These are phyloP conservation scores for Acer campestre DNA, from an alignment of 345 rosid species.

Conservation along the genomic window DNA sequence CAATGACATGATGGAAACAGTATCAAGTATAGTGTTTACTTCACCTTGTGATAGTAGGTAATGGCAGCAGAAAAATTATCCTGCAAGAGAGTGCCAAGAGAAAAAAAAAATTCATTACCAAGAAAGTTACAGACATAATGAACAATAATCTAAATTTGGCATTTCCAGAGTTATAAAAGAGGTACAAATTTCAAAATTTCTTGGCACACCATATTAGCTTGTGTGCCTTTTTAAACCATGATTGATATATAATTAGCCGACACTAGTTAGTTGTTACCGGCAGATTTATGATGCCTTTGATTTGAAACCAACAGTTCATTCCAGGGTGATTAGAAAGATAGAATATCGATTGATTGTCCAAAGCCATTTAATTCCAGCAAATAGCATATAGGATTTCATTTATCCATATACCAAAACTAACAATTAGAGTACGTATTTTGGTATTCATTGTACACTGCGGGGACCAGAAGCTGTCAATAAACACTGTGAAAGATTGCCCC, in stretches of 20 bases:
- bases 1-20: background rate
- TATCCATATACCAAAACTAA: background rate
- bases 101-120: background rate
- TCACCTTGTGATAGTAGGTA: conserved; percentile 84
- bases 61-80: conserved; percentile 82
- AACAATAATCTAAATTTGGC: background rate
- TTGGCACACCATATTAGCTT: background rate
- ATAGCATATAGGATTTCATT: background rate
- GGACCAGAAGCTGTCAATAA: background rate
- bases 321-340: background rate
- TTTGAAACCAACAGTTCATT: background rate
- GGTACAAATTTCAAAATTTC: background rate
- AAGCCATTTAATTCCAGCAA: background rate
- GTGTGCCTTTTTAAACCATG: background rate
- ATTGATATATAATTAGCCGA: background rate
- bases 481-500: background rate
- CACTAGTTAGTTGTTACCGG: background rate
- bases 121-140: background rate
- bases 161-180: background rate
- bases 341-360: background rate
- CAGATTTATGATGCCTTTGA: background rate
- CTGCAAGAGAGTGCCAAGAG: conserved; percentile 42
- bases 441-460: background rate
- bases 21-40: background rate
- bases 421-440: background rate